Evolutionary conservation across 2,329 filamentous ascomycete species (phyloP), one percentile per base, ranked within the genome.

Genomic region (Daldinia sp.): DNA sequence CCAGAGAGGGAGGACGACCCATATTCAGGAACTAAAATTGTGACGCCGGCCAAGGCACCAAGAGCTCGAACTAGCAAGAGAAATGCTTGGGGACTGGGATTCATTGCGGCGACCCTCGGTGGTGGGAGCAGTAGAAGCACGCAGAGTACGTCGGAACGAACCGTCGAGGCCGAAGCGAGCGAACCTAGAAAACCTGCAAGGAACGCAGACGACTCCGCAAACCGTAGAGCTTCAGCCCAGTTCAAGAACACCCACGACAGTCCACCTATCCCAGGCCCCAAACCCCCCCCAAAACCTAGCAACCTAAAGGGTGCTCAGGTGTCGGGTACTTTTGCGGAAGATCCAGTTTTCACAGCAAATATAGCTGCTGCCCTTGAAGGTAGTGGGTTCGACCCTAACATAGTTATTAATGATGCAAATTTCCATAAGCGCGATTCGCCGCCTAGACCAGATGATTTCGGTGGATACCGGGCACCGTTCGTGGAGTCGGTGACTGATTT

Each of bases 331-430:
- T 93, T 90, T 70, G 85, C 79, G 1, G 84, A 89, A 58, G 90
- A 92, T 68, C 77, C 90, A 7, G 87, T 87, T 52, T 92, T 93
- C 68, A 86, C 88, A 6, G 90, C 90, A 25, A 87, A 85, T 2
- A 77, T 92, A 47, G 89, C 89, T 59, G 90, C 89, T 48, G 89
- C 87, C 1, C 80, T 91, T 49, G 79, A 88, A 71, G 84, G 87
- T n/a, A 85, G 87, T 45, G 90, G 90, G 0, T 92, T 93, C 66
- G 84, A 91, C 70, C 86, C 88, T 3, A 84, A 90, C 37, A 86
- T 92, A 59, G 87, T 92, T 45, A 88, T 90, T 32, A 81, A 91
- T 45, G 83, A 92, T 68, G 85, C 86, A 0, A 79, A 76, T 1
- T 92, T 88, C 70, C 85, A 85, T 66, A 83, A 81, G 51, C 86